Evolutionary conservation across 805 yeast species (phyloP).

Genomic region (Yarrowia osloensis): DNA sequence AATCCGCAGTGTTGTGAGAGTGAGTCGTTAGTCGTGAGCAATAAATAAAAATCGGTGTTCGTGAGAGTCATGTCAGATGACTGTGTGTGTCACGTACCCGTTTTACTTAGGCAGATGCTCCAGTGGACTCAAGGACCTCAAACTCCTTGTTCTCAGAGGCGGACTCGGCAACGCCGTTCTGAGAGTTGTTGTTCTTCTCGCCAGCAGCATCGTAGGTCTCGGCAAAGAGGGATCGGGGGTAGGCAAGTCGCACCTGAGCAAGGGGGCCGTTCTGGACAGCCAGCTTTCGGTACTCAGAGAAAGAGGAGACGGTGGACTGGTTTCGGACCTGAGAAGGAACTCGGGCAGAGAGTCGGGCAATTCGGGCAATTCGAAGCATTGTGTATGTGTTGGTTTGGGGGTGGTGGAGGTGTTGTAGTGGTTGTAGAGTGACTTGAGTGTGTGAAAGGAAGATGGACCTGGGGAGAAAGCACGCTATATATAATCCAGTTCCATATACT

Average conservation of each 20-base stretch:
- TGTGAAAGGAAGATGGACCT: neutral
- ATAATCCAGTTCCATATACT: slow-evolving; percentile 9
- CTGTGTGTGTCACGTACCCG: neutral
- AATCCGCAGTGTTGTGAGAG: neutral
- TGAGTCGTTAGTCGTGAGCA: slow-evolving; percentile 30
- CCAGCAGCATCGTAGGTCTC: slow-evolving; percentile 21
- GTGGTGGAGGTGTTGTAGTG: neutral
- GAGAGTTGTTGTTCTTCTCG: slow-evolving; percentile 11
- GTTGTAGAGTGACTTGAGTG: slow-evolving; percentile 1
- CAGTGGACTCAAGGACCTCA: slow-evolving; percentile 29
- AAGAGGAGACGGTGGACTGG: slow-evolving; percentile 30
- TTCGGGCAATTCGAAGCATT: slow-evolving; percentile 30
- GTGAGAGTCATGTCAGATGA: neutral
- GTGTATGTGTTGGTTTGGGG: slow-evolving; percentile 11
- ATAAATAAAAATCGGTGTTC: slow-evolving; percentile 24
- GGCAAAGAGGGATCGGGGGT: slow-evolving; percentile 32
- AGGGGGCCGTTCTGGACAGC: slow-evolving; percentile 31
- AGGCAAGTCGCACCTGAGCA: slow-evolving; percentile 31
- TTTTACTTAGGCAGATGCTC: slow-evolving; percentile 27
- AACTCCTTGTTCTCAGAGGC: slow-evolving; percentile 30
- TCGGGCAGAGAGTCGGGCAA: slow-evolving; percentile 31
- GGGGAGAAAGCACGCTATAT: slow-evolving; percentile 29
- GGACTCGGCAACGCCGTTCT: slow-evolving; percentile 28
- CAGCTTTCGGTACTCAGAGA: slow-evolving; percentile 31
- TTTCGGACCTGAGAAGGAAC: slow-evolving; percentile 24